phyloP scores from a whole-genome alignment of 2,329 filamentous ascomycete species.

The Talaromyces piceae region DNA sequence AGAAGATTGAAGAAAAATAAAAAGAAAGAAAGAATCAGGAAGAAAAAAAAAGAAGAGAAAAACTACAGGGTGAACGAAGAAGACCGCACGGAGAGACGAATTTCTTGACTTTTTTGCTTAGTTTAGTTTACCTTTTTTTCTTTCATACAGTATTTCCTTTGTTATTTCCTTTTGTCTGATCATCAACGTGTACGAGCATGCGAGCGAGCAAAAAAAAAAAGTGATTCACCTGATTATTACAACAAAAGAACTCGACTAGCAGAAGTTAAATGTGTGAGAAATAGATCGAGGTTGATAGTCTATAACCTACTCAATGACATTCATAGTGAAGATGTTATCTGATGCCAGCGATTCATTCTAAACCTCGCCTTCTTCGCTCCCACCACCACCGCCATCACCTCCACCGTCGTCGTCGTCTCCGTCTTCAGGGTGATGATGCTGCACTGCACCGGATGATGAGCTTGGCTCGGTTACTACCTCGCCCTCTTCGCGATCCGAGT shows the following conservation, averaged over 20 bases:
- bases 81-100: background rate
- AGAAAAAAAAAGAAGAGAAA: no score
- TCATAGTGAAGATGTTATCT: no score
- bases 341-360: no score
- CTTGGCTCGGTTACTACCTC: background rate
- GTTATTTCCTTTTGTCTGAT: background rate
- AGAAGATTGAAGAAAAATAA: background rate
- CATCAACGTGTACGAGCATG: background rate
- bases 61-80: background rate
- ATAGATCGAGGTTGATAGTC: no score
- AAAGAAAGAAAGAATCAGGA: no score
- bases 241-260: background rate
- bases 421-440: no score
- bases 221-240: background rate
- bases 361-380: slow-evolving; percentile 39
- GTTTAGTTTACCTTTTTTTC: no score
- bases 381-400: slow-evolving; percentile 29
- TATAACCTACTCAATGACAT: no score
- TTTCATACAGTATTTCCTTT: no score
- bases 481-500: slow-evolving; percentile 5
- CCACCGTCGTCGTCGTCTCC: slow-evolving; percentile 13
- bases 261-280: background rate
- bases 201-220: background rate
- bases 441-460: background rate
- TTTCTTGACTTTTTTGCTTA: background rate